phyloP scores from a whole-genome alignment of 2,329 filamentous ascomycete species.

The Nemania bipapillata region DNA sequence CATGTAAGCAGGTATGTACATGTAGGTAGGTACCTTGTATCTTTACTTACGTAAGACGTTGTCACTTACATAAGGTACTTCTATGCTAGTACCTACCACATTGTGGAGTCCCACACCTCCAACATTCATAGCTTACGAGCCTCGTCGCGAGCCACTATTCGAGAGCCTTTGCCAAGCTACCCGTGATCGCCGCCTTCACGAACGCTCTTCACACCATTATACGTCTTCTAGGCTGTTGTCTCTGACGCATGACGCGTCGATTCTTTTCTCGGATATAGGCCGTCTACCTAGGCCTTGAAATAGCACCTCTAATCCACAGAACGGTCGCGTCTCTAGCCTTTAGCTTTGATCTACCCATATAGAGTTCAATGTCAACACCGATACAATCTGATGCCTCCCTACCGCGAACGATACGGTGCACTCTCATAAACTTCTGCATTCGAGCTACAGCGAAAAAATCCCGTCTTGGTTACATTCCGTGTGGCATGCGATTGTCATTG shows the following conservation, averaged over 20 bases:
- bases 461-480: slow-evolving; percentile 1
- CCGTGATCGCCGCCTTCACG: slow-evolving; percentile 20
- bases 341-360: slow-evolving; percentile 1
- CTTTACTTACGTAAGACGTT: background rate
- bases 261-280: slow-evolving; percentile 2
- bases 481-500: slow-evolving; percentile 36
- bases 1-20: background rate
- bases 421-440: slow-evolving; percentile 15
- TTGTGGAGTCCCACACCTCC: slow-evolving; percentile 2
- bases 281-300: background rate
- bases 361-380: slow-evolving; percentile 25
- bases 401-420: slow-evolving; percentile 12
- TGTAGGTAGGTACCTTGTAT: background rate
- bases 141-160: slow-evolving; percentile 3
- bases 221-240: slow-evolving; percentile 22
- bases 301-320: background rate
- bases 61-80: too few species aligned
- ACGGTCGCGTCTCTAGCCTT: slow-evolving; percentile 34
- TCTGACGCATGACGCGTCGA: slow-evolving; percentile 39
- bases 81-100: background rate
- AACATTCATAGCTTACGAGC: slow-evolving; percentile 1
- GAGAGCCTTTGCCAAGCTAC: slow-evolving; percentile 22
- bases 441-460: background rate
- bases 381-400: slow-evolving; percentile 26
- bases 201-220: background rate